Evolutionary conservation across 371 early-diverging fungal genomes (phyloP), one percentile per base, ranked within the genome.

Genomic region (Apophysomyces variabilis): DNA sequence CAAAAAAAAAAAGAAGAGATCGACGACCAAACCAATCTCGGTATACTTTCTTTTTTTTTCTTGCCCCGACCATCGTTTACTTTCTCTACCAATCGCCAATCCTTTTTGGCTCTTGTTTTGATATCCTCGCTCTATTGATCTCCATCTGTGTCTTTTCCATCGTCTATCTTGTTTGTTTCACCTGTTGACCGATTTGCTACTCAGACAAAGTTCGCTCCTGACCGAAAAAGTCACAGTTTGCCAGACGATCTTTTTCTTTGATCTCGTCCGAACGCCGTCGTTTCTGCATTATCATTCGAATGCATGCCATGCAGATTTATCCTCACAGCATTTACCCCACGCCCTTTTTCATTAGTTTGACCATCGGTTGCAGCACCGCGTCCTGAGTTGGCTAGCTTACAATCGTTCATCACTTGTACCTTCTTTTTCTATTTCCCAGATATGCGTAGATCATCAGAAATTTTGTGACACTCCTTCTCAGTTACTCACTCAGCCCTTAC

Each of bases 271-370:
- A 70, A 58, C 84, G 74, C 36, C 85, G 79, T 54, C 85, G 43
- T 44, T 85, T 77, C 38, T 69, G 75, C 32, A 86, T 44, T 0
- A 85, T 88, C 87, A 43, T 85, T 84, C 41, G 82, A 76, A 71
- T 86, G 87, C 18, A 88, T 69, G 3, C 88, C 87, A 71, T 88
- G 88, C 3, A 88, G 72, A 75, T 88, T 87, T 47, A 88, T 74
- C 76, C 80, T 69, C 54, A 76, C 73, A 38, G 85, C 81, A 46
- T 86, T 66, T 3, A 72, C 68, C 11, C 82, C 76, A 66, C 41
- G 41, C 41, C 41, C 41, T 41, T 41, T 41, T 26, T 26, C 32
- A 26, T 26, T 26, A 26, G 32, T 26, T 26, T 3, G 32, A 26
- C 32, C 32, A 26, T 26, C 32, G 84, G 84, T 79, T 0, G 87